Percentiles rank a stretch among this genome's conserved stretches.
These are phyloP conservation scores for Scheffersomyces lignicola DNA, from an alignment of 1,139 yeast species.

Conservation along the genomic window DNA sequence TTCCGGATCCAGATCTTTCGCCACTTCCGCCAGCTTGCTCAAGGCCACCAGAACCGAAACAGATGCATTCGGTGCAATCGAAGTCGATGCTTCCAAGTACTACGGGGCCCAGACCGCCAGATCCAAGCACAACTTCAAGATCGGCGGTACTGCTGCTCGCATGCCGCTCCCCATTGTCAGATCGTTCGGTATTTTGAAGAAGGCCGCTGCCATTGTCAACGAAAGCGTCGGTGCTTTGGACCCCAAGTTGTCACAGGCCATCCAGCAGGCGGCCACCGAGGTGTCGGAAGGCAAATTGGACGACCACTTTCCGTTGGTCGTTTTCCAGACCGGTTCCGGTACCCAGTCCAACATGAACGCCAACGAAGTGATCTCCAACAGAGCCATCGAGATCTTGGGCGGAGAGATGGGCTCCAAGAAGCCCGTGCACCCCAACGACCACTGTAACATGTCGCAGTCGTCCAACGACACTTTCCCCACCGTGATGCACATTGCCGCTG, in stretches of 20 bases:
- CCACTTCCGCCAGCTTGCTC: conserved; percentile 24
- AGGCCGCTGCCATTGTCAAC: conserved; percentile 88
- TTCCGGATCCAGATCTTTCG: conserved; percentile 25
- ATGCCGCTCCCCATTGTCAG: conserved; percentile 83
- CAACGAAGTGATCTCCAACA: conserved; percentile 90
- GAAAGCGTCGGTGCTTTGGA: conserved; percentile 70
- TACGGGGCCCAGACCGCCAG: conserved; percentile 97
- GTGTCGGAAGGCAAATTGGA: conserved; percentile 81
- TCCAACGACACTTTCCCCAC: conserved; percentile 96
- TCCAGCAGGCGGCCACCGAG: conserved; percentile 86
- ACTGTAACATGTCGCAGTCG: conserved; percentile 92
- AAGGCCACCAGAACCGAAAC: conserved; percentile 61
- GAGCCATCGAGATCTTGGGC: conserved; percentile 89
- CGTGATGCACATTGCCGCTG: conserved; percentile 97
- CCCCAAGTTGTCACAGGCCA: conserved; percentile 72
- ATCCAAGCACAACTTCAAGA: conserved; percentile 82
- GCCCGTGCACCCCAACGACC: conserved; percentile 95
- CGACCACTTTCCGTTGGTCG: conserved; percentile 92
- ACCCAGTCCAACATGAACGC: conserved; percentile 97
- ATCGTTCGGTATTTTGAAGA: conserved; percentile 87
- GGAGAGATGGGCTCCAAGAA: conserved; percentile 81
- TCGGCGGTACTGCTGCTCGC: conserved; percentile 82
- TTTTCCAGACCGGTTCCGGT: conserved; percentile 95
- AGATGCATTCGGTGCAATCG: conserved; percentile 90
- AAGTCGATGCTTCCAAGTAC: conserved; percentile 74